Conservation (phyloP, 106 monocot species). For the Allium fistulosum region DNA sequence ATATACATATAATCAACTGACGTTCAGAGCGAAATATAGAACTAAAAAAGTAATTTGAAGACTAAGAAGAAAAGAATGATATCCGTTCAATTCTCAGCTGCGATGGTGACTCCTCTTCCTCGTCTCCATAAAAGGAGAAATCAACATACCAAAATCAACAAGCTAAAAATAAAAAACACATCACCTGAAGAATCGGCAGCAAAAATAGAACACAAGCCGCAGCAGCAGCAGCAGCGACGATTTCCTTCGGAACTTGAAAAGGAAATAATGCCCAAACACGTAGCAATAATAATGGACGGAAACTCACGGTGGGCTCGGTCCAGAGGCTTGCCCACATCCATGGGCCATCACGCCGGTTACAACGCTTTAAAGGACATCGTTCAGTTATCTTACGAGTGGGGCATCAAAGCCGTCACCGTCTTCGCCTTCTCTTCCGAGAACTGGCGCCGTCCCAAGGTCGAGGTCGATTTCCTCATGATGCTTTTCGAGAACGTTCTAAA, state of each 20-base stretch:
- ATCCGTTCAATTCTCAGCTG: too few species aligned
- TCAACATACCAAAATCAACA: too few species aligned
- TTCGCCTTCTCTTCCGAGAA: conserved; percentile 83
- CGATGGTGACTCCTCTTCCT: too few species aligned
- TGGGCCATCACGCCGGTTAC: conserved; percentile 62
- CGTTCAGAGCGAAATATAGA: too few species aligned
- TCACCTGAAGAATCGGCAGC: too few species aligned
- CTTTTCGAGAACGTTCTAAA: conserved; percentile 43
- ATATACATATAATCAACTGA: too few species aligned
- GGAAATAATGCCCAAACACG: conserved; percentile 40
- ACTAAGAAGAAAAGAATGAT: too few species aligned
- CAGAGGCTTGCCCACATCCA: conserved; percentile 22
- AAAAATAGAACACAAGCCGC: too few species aligned
- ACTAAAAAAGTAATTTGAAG: too few species aligned
- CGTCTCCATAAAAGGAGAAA: too few species aligned
- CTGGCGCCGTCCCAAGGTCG: conserved; percentile 63
- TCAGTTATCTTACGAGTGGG: conserved; percentile 44
- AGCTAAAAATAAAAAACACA: too few species aligned
- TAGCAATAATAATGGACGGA: conserved; percentile 59
- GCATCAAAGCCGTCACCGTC: conserved; percentile 59
- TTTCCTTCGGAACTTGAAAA: conserved; percentile 18
- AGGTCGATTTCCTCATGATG: conserved; percentile 65
- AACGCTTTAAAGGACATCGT: conserved; percentile 32
- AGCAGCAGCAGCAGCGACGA: neutral
- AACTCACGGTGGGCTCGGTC: conserved; percentile 41